A percentile compares a stretch with the other conserved stretches of the same genome.
Evolutionary conservation across 116 monocot species (phyloP).

Genomic region (Iris pallida): DNA sequence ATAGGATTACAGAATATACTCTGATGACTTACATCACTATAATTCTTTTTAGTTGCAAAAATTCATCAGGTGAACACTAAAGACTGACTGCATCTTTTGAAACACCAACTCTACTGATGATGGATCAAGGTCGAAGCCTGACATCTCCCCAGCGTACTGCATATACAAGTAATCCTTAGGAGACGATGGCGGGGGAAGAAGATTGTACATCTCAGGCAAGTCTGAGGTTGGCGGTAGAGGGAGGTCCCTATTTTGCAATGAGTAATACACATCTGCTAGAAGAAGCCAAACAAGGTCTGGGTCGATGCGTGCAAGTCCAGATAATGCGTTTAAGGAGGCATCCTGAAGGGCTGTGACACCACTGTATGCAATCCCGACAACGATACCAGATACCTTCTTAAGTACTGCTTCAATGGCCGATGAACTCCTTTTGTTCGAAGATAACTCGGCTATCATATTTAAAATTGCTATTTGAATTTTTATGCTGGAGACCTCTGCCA

Average conservation of each 20-base stretch:
- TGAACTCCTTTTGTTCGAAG: conserved; percentile 49
- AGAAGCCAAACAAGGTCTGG: conserved; percentile 87
- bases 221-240: conserved; percentile 24
- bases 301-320: conserved; percentile 65
- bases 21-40: neutral
- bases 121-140: conserved; percentile 61
- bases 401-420: conserved; percentile 56
- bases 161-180: conserved; percentile 64
- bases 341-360: conserved; percentile 49
- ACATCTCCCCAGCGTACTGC: conserved; percentile 57
- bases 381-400: conserved; percentile 74
- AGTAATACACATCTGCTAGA: conserved; percentile 73
- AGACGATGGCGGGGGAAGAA: conserved; percentile 54
- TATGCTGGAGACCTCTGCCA: conserved; percentile 67
- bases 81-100: conserved; percentile 39
- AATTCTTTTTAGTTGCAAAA: neutral
- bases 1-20: neutral
- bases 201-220: conserved; percentile 30
- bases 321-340: conserved; percentile 56
- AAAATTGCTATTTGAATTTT: conserved; percentile 72
- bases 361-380: conserved; percentile 82
- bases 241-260: conserved; percentile 35
- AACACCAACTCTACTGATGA: conserved; percentile 50
- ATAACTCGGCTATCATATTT: conserved; percentile 67
- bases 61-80: conserved; percentile 9